Base-by-base conservation (phyloP, 2,329 filamentous ascomycete genomes). In the Trichoderma cornu-damae region DNA sequence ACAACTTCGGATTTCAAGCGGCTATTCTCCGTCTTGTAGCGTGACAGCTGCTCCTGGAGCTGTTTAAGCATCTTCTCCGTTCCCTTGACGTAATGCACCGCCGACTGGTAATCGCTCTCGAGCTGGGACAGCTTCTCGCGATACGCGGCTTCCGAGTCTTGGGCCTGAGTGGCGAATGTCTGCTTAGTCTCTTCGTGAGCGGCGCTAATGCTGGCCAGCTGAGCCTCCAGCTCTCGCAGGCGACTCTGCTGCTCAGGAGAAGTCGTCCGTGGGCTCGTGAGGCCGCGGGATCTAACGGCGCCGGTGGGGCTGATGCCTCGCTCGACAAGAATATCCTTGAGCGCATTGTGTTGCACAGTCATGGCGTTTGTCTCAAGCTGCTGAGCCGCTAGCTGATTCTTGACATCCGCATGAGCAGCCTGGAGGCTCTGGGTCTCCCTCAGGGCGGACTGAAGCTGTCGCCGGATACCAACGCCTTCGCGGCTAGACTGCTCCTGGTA, bases 11-110 rank as follows among this genome's bases (percentile, higher is more conserved):
- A 82, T 71, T 94, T 92, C 38, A 99, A 78, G 60, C 88, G 88
- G 16, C 80, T 77, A 67, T 96, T 96, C 60, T 94, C 88, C 11
- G 84, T 75, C 79, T 97, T 97, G 75, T 95, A 94, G 58, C 91
- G 89, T 55, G 88, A 81, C n/a, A 99, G 79, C 74, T 99, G 94
- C 67, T 96, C 91, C 77, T 97, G 97, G 80, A 99, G 93, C 72
- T 95, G 93, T 73, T 94, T 92, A 48, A 99, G 83, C 91, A 99
- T 96, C 81, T 96, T 97, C 74, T 99, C 94, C 1, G 94, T 97
- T 59, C 94, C 94, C 73, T 96, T 95, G 64, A 99, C 90, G 68
- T 99, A 99, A 72, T 96, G 94, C 49, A 97, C 92, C 14, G 94
- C 93, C 40, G 94, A 96, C 72, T 96, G 91, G 70, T 99, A 96